Evolutionary conservation across 2,329 filamentous ascomycete species (phyloP), one percentile per base, ranked within the genome.

Genomic region (Trichophyton mentagrophytes): DNA sequence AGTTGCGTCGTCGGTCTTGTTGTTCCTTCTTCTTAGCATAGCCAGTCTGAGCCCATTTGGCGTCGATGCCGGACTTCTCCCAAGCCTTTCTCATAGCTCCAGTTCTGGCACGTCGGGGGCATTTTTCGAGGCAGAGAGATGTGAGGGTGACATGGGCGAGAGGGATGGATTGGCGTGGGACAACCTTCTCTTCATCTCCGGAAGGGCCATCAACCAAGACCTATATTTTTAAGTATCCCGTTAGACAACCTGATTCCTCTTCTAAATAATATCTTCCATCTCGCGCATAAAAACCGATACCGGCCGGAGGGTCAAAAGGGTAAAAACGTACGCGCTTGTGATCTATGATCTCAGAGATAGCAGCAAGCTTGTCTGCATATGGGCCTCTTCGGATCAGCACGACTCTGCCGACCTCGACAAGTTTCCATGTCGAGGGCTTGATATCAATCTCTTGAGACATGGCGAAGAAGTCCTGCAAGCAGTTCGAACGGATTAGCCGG

Each of bases 261-360:
- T 5, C 11, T 27, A 27, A 36, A 36, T 36, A 7, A 15, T 42
- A 3, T 9, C 53, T 15, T 42, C 17, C 17, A 47, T 20, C 7
- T 8, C 17, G 46, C 20, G 46, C 20, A 30, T 25, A 51, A 51
- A 51, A 51, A 51, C 4, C 1, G 4, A 22, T 8, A 13, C 46
- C 46, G 20, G 8, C 9, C 20, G 51, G 15, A 59, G 62, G 11
- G 33, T 25, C 25, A 61, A n/a, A 40, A 36, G 13, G 13, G 38
- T 20, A 27, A 56, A 58, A 75, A 90, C 93, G 77, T 95, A 99
- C 93, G 81, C 93, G 90, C 86, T 96, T 96, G 88, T 99, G 92
- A 82, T 99, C 93, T 82, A 99, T 93, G 80, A 99, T 97, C 86
- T 99, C 92, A 80, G 96, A 90, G 75, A 99, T 92, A 73, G 86